phyloP scores from a whole-genome alignment of 768 basidiomycete genomes.

The Kwoniella newhampshirensis region DNA sequence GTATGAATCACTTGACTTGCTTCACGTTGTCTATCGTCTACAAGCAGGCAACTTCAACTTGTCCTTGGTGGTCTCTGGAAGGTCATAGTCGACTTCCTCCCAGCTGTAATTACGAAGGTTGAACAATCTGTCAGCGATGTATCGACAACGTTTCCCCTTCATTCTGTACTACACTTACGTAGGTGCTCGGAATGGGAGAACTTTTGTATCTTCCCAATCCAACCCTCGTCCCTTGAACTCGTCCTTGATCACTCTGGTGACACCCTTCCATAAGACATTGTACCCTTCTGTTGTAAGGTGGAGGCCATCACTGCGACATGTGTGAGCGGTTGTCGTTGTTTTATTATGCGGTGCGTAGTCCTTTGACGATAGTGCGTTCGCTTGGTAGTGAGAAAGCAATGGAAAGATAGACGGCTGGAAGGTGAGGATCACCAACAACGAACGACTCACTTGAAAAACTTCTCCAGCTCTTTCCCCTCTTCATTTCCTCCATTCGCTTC shows the following conservation, averaged over 20 bases:
- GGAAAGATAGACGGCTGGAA: too few species aligned
- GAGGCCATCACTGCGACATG: slow-evolving; percentile 63
- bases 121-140: neutral
- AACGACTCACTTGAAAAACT: slow-evolving; percentile 31
- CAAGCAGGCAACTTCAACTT: slow-evolving; percentile 21
- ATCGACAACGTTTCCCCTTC: neutral
- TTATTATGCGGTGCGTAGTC: too few species aligned
- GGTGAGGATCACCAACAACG: too few species aligned
- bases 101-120: neutral
- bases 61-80: slow-evolving; percentile 18
- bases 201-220: slow-evolving; percentile 27
- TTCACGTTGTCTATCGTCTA: neutral
- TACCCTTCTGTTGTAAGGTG: slow-evolving; percentile 75
- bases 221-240: slow-evolving; percentile 33
- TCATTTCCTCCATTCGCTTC: slow-evolving; percentile 18
- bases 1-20: neutral
- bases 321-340: too few species aligned
- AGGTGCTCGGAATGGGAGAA: slow-evolving; percentile 21
- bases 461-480: slow-evolving; percentile 21
- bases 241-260: slow-evolving; percentile 14
- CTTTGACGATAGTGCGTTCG: too few species aligned
- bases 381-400: too few species aligned
- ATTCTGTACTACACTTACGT: slow-evolving; percentile 9
- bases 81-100: slow-evolving; percentile 9
- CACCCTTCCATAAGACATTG: slow-evolving; percentile 57